Percentiles rank a stretch among this genome's conserved stretches.
These are phyloP conservation scores for Caloboletus firmus DNA, from an alignment of 1,284 basidiomycete species.

Conservation along the genomic window DNA sequence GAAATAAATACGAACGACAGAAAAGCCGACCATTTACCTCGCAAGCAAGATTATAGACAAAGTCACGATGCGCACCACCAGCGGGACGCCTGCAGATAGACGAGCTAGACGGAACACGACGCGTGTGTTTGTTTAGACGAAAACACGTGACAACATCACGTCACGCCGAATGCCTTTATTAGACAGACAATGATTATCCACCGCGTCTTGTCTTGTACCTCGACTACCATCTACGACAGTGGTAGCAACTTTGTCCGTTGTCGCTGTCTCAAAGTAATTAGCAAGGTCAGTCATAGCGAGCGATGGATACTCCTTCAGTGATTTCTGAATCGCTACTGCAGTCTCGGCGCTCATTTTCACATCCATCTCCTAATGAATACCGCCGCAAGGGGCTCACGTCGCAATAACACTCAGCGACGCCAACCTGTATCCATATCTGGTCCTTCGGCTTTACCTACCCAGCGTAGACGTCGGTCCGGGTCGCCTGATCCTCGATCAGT, in stretches of 20 bases:
- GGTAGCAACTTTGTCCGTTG: neutral
- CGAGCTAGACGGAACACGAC: too few species aligned
- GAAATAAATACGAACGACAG: neutral
- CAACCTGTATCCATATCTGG: constrained; percentile 21
- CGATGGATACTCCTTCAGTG: neutral
- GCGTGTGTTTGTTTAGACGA: neutral
- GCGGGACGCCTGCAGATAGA: too few species aligned
- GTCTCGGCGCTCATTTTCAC: neutral
- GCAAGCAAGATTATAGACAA: too few species aligned
- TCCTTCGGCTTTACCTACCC: constrained; percentile 11
- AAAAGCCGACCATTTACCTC: neutral
- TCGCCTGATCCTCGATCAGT: constrained; percentile 25
- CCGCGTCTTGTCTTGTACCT: constrained; percentile 8
- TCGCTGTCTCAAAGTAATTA: neutral
- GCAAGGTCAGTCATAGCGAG: constrained; percentile 8
- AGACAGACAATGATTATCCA: constrained; percentile 7
- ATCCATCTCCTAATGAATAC: constrained; percentile 20
- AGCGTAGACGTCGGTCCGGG: constrained; percentile 29
- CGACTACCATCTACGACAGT: constrained; percentile 16
- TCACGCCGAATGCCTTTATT: constrained; percentile 23
- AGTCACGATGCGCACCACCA: too few species aligned
- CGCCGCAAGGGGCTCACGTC: constrained; percentile 25
- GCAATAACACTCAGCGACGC: constrained; percentile 26
- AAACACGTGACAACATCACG: constrained; percentile 17
- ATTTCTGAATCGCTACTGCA: constrained; percentile 2